phyloP scores from a whole-genome alignment of 2,329 filamentous ascomycete species.

The Orbilia ellipsospora region DNA sequence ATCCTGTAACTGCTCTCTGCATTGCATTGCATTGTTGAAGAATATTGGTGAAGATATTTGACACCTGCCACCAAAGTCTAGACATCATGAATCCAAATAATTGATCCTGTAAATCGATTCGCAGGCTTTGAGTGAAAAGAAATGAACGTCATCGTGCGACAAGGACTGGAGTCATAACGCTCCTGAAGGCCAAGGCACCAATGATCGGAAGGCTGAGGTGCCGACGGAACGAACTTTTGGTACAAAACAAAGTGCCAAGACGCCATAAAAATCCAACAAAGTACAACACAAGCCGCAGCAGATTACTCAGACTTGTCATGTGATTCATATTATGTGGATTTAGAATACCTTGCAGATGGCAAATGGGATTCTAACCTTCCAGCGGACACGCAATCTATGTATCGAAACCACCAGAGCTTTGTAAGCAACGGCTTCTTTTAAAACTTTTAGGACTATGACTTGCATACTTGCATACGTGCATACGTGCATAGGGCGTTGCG shows the following conservation, averaged over 20 bases:
- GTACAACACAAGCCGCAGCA: constrained; percentile 37
- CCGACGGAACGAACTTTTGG: constrained; percentile 3
- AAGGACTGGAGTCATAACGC: constrained; percentile 16
- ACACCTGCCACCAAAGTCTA: too few relatives aligned
- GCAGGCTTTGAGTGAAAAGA: not conserved
- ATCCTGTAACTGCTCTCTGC: constrained; percentile 26
- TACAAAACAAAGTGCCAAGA: not conserved
- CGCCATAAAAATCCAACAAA: constrained; percentile 44
- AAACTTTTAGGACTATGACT: not conserved
- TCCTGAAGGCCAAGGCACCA: constrained; percentile 3
- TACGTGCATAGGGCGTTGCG: not conserved
- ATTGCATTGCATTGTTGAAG: constrained; percentile 10
- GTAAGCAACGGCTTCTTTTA: too few relatives aligned
- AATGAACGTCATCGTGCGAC: constrained; percentile 27
- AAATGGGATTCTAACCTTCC: not conserved
- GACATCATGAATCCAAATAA: too few relatives aligned
- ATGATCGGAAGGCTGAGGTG: constrained; percentile 3
- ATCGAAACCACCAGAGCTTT: too few relatives aligned
- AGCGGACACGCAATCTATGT: not conserved
- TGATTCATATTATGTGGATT: constrained; percentile 28
- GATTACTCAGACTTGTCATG: constrained; percentile 54
- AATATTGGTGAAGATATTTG: too few relatives aligned
- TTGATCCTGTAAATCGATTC: constrained; percentile 1
- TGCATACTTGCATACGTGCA: not conserved
- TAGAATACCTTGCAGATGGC: constrained; percentile 2